phyloP scores from a whole-genome alignment of 176 grass and related monocot species.

The Musa troglodytarum region DNA sequence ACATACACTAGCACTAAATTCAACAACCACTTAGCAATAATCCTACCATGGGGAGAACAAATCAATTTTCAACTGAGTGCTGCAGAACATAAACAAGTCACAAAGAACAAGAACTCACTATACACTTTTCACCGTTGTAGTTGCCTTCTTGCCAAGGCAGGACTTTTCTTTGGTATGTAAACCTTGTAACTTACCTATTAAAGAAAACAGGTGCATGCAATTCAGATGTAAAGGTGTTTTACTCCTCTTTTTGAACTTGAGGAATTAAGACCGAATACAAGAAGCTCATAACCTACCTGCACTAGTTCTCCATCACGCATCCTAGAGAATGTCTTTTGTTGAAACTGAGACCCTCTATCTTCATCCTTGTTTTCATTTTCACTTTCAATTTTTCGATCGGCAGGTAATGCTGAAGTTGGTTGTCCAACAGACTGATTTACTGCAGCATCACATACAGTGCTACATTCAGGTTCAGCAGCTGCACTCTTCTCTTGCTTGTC shows the following conservation, averaged over 20 bases:
- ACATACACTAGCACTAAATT: background rate
- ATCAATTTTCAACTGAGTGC: background rate
- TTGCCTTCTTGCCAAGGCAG: slow-evolving; percentile 61
- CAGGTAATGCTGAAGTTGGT: background rate
- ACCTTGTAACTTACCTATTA: slow-evolving; percentile 91
- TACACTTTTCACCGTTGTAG: slow-evolving; percentile 42
- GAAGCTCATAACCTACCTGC: slow-evolving; percentile 40
- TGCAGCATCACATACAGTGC: background rate
- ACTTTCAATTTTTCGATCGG: background rate
- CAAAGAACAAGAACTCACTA: background rate
- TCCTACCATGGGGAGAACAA: background rate
- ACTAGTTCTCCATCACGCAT: slow-evolving; percentile 81
- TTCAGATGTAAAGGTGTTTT: background rate
- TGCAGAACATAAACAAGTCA: background rate
- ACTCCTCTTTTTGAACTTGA: background rate
- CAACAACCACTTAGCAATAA: background rate
- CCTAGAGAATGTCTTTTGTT: slow-evolving; percentile 90
- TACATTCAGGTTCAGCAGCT: background rate
- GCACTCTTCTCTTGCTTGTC: background rate
- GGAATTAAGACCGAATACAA: background rate
- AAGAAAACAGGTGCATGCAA: background rate
- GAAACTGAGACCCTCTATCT: slow-evolving; percentile 39
- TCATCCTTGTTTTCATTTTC: background rate
- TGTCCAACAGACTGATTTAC: background rate
- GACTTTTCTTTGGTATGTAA: slow-evolving; percentile 73